These are phyloP conservation scores for Candida succiphila DNA, from an alignment of 805 yeast genomes.

Conservation along the genomic window DNA sequence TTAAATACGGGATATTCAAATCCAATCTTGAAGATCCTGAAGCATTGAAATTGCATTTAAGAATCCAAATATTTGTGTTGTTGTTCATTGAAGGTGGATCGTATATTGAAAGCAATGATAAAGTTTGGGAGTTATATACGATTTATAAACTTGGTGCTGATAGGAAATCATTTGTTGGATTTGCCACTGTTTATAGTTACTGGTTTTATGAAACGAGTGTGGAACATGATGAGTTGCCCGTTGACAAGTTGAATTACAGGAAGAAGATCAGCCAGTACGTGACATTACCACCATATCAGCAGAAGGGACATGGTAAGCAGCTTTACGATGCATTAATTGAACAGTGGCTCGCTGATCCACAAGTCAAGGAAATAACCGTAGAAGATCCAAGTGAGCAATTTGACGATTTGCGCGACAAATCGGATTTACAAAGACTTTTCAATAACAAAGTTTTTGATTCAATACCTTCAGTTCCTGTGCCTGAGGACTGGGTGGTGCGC, in stretches of 20 bases:
- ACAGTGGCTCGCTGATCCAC: constrained; percentile 42
- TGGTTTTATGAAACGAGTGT: constrained; percentile 58
- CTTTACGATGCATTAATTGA: constrained; percentile 50
- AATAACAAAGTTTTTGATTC: constrained; percentile 16
- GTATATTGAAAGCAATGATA: constrained; percentile 68
- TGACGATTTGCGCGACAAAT: constrained; percentile 81
- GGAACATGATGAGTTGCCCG: constrained; percentile 34
- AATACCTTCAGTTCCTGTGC: constrained; percentile 10
- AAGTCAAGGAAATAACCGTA: constrained; percentile 66
- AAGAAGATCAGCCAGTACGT: constrained; percentile 83
- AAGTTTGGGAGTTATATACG: constrained; percentile 71
- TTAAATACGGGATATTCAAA: constrained; percentile 42
- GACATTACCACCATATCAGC: constrained; percentile 77
- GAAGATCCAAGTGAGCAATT: constrained; percentile 93
- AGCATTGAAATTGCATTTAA: constrained; percentile 45
- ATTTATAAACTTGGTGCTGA: constrained; percentile 27
- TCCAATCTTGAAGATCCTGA: constrained; percentile 28
- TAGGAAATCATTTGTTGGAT: constrained; percentile 54
- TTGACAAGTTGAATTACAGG: constrained; percentile 28
- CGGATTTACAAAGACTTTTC: constrained; percentile 51
- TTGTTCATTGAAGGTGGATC: constrained; percentile 92
- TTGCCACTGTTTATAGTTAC: constrained; percentile 74
- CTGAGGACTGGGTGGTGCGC: constrained; percentile 27
- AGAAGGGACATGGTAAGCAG: constrained; percentile 57
- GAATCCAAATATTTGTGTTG: constrained; percentile 73